phyloP scores from a whole-genome alignment of 164 flowering plant species.

The Aristolochia californica region DNA sequence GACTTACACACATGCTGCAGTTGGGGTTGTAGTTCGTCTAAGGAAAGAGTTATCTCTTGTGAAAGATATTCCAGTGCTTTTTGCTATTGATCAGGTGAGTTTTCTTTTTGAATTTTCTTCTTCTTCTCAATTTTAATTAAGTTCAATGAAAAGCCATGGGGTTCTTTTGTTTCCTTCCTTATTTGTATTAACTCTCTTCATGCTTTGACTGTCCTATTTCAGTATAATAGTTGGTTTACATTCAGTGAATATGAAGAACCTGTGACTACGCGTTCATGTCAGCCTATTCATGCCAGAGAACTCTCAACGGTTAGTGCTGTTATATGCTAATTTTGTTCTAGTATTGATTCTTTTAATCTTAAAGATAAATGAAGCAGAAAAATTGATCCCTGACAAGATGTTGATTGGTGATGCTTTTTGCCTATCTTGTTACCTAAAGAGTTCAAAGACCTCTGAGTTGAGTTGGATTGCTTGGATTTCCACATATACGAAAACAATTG shows the following conservation, averaged over 20 bases:
- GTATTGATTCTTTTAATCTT: not conserved
- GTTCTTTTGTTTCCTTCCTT: not conserved
- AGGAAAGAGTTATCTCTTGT: slow-evolving; percentile 69
- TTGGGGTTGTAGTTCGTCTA: slow-evolving; percentile 82
- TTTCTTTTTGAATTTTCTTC: not conserved
- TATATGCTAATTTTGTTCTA: not conserved
- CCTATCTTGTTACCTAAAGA: no score
- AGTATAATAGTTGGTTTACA: slow-evolving; percentile 69
- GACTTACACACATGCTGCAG: slow-evolving; percentile 69
- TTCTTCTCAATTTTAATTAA: no score
- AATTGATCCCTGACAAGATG: no score
- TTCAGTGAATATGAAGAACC: slow-evolving; percentile 80
- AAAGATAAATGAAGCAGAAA: no score
- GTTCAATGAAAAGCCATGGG: no score
- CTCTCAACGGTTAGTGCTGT: slow-evolving; percentile 59
- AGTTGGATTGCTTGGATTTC: no score
- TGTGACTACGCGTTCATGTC: slow-evolving; percentile 55
- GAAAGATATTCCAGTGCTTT: slow-evolving; percentile 72
- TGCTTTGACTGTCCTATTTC: slow-evolving; percentile 1
- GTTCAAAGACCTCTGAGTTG: no score
- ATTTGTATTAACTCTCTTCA: not conserved
- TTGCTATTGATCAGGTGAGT: slow-evolving; percentile 68
- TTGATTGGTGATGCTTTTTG: no score
- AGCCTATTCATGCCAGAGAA: slow-evolving; percentile 85
- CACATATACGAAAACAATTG: no score